Evolutionary conservation across 1,284 basidiomycete genomes (phyloP), one percentile per base, ranked within the genome.

Genomic region (Neotropicomus parvogracilis): DNA sequence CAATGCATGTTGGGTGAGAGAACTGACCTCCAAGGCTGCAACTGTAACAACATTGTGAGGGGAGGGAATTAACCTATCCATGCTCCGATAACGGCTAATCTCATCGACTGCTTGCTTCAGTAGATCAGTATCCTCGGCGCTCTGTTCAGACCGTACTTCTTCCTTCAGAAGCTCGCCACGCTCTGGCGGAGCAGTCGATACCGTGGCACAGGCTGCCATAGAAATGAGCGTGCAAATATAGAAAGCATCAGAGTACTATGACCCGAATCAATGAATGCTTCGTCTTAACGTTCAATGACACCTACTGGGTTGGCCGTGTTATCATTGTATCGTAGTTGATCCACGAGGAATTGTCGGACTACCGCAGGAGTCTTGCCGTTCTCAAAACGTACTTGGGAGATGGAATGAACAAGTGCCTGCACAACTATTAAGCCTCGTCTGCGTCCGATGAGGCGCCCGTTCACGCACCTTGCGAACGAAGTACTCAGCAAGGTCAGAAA

Each of bases 61-160:
- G 4, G 95, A 97, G 3, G 97, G 92, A 47, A 99, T 95, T 14
- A 99, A 76, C 48, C 93, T 79, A 67, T 99, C 97, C 80, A 98
- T 91, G 55, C 86, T 92, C 52, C 93, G 85, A 65, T 95, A 94
- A 29, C 95, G 79, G 62, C 95, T 91, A 33, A 98, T 82, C 62
- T 92, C 91, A 14, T 81, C 78, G 20, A 85, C 65, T 0, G 88
- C 88, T 53, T 85, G 80, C 54, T 84, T 80, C 46, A 92, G 66
- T 21, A 92, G 72, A 40, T 80, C 75, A 19, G 72, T 70, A 56
- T 88, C 86, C 63, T 88, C 83, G 13, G 71, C 70, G 58, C 75
- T 87, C 52, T 83, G 79, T 42, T 83, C 77, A 14, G 71, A 74
- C 41, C 75, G 79, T n/a, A 79, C 72, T 63, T 88, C 85, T 11